Evolutionary conservation across 805 yeast species (phyloP), one percentile per base, ranked within the genome.

Genomic region (Kodamaea kakaduensis): DNA sequence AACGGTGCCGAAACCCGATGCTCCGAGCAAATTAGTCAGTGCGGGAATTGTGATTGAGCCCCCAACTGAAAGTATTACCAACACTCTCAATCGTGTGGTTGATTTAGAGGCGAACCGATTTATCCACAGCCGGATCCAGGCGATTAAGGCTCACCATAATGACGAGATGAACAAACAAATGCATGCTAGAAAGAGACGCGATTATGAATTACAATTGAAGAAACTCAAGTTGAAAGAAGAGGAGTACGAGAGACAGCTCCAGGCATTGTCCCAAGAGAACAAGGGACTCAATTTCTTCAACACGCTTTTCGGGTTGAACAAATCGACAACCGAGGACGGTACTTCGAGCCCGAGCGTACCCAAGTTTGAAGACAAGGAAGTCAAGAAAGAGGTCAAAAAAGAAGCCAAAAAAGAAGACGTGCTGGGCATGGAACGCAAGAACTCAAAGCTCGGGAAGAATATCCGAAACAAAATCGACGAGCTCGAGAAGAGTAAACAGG

Each of bases 71-170:
- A 42, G 54, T 2, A 37, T 52, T 3, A 37, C 54, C 13, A 56
- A 49, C 29, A 46, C 52, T 19, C 53, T 66, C 34, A 57, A 50
- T 26, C 32, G 45, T 3, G 40, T 56, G 3, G 53, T 66, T 5
- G 73, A 66, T 30, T 37, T 21, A 5, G 73, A 67, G 36, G 54
- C 70, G 19, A 62, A 52, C 35, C 47, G 50, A 32, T 64, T 66
- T 37, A 59, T 67, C 18, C 67, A 61, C 34, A 56, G 57, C 18
- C 50, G 73, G 23, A 63, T 67, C 18, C 61, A 64, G 39, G 41
- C 48, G 14, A 64, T 66, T 32, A 56, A 58, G 42, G 58, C 57
- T 4, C 68, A 61, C 37, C 70, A 66, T 39, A 52, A 54, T 36
- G 56, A 62, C 40, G 61, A 60, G 42, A 64, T 66, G 34, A 43